Evolutionary conservation across 108 stramenopile genomes (phyloP), one percentile per base, ranked within the genome.

Genomic region (Nannochloropsis salina): DNA sequence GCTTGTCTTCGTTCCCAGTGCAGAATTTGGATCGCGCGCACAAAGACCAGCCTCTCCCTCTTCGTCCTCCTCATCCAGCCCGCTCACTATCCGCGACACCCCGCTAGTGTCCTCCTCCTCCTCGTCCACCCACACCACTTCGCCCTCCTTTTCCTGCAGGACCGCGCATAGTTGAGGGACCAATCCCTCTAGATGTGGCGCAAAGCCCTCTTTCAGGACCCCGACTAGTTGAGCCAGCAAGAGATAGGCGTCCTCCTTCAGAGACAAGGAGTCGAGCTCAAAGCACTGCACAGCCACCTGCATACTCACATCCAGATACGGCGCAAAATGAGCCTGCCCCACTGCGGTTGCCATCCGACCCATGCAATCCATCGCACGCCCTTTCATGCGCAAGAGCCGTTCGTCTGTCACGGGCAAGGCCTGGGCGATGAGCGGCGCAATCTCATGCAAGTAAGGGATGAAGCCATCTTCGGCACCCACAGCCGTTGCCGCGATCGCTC

Each of bases 291-390:
- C 61, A n/a, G 61, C 61, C 15, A n/a, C n/a, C 85, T 93, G 92
- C 94, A 98, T 96, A 22, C 96, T 96, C n/a, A 85, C 84, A 43
- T 92, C 87, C 82, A 96, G 95, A 92, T 98, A 98, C 20, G 97
- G 98, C 79, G 95, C 94, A 91, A 98, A 98, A 81, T 91, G 88
- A 20, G 96, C 97, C 47, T 93, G 92, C 40, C 95, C 96, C 12
- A 99, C 96, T 18, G 96, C 98, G 86, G 97, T 94, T 41, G 97
- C 98, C 90, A 99, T 96, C 92, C 97, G 97, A n/a, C 98, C 98
- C 97, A 97, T 97, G 88, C 97, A 97, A 90, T 99, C 98, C 90
- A 99, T 84, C 9, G 97, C 97, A 5, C 98, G 91, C 9, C 98
- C 98, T 80, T 96, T 94, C 42, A 99, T 92, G 41, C 93, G 92